Evolutionary conservation across 169 alveolate species (phyloP), one percentile per base, ranked within the genome.

Genomic region (Plasmodium gaboni): DNA sequence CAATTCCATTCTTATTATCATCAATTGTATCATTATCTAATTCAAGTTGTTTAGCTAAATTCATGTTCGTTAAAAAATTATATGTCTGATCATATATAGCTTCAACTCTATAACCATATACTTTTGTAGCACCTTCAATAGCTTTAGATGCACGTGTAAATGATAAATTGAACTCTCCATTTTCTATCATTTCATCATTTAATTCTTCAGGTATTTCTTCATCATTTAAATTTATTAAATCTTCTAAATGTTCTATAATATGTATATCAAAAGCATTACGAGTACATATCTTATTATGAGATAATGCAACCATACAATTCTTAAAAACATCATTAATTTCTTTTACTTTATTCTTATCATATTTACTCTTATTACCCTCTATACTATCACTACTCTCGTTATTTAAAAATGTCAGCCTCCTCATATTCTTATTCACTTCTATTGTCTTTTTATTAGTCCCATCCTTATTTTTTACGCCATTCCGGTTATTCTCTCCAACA

Each of bases 261-360:
- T 95, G 88, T 17, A 95, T 93, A 32, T 95, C 97, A 90, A 95
- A 95, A 19, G 97, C 97, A 87, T 95, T 95, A 64, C 93, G 86
- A 26, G 96, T 90, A 28, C 96, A 90, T 65, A 95, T 95, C 63
- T 95, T 95, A 93, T 95, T 95, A 44, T 92, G 92, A 22, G 96
- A 94, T 57, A 94, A 69, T 17, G 96, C 96, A 55, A 88, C 93
- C 95, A 94, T 92, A 50, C 96, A 94, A 64, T 92, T 92, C 57
- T 93, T 94, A 78, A 94, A 94, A 48, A 92, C 92, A 46, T 93
- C 93, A 48, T 92, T 87, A 57, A 94, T 86, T 72, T 94, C 94
- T 80, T 92, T 92, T 68, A 89, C 73, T 42, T 70, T 76, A 24
- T 61, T 88, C 46, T 78, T 73, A 5, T 88, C 86, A 83, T 60